Percentiles rank a stretch among this genome's conserved stretches.
Conservation (phyloP, 1,284 basidiomycete genomes). For the Pyrrhoderma lamaoense region DNA sequence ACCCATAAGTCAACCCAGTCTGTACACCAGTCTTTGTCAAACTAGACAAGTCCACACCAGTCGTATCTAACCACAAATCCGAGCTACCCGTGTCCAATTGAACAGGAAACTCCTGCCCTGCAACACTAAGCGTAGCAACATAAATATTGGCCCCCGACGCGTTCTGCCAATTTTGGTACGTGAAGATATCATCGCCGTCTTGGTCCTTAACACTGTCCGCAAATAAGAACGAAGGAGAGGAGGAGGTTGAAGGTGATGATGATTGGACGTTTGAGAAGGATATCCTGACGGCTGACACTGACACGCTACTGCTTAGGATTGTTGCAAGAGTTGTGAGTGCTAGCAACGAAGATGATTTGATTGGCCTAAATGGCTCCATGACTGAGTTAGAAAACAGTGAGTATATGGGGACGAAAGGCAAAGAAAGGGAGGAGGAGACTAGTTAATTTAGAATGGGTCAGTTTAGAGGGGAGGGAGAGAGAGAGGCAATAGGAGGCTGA, state of each 20-base stretch:
- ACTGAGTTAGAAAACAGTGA: not conserved
- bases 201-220: constrained; percentile 1
- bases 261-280: not conserved
- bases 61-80: constrained; percentile 17
- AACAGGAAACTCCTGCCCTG: constrained; percentile 11
- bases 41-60: not conserved
- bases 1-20: constrained; percentile 16
- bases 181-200: constrained; percentile 12
- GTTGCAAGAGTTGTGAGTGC: not conserved
- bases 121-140: constrained; percentile 10
- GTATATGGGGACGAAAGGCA: not conserved
- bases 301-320: not conserved
- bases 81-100: constrained; percentile 19
- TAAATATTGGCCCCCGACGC: constrained; percentile 14
- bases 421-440: not conserved
- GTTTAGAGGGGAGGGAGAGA: too few species aligned
- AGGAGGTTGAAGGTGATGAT: not conserved
- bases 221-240: not conserved
- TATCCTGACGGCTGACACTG: not conserved
- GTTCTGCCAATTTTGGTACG: constrained; percentile 13
- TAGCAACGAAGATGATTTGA: not conserved
- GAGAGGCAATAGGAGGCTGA: too few species aligned
- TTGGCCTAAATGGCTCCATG: not conserved
- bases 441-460: too few species aligned
- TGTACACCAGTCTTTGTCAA: constrained; percentile 8